Percentiles rank a stretch among this genome's conserved stretches.
These are phyloP conservation scores for Trichaptum fuscoviolaceum DNA, from an alignment of 768 basidiomycete species.

Conservation along the genomic window DNA sequence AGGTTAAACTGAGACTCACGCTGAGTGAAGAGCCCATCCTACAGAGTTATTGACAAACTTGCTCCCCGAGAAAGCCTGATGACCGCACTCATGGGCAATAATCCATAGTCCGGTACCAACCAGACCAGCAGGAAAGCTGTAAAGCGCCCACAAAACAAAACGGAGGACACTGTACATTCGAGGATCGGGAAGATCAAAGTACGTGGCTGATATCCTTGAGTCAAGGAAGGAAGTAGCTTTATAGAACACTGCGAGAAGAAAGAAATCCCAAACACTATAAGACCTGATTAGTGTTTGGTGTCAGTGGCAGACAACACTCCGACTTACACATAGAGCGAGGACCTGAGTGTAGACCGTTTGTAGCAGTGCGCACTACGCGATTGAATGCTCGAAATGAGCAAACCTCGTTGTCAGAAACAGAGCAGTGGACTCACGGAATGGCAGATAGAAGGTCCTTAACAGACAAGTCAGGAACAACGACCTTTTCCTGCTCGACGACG, in stretches of 20 bases:
- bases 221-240: slow-evolving; percentile 66
- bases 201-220: slow-evolving; percentile 50
- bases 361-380: slow-evolving; percentile 71
- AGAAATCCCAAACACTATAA: slow-evolving; percentile 65
- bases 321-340: slow-evolving; percentile 71
- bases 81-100: slow-evolving; percentile 91
- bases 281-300: slow-evolving; percentile 7
- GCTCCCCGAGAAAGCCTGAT: slow-evolving; percentile 92
- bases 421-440: slow-evolving; percentile 77
- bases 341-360: slow-evolving; percentile 80
- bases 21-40: slow-evolving; percentile 90
- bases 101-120: slow-evolving; percentile 94
- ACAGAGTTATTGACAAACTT: slow-evolving; percentile 89
- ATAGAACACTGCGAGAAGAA: slow-evolving; percentile 64
- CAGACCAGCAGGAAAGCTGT: slow-evolving; percentile 78
- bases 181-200: slow-evolving; percentile 53
- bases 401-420: slow-evolving; percentile 7
- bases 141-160: slow-evolving; percentile 71
- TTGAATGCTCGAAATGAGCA: slow-evolving; percentile 7
- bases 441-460: slow-evolving; percentile 81
- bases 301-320: slow-evolving; percentile 1
- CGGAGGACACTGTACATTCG: slow-evolving; percentile 56
- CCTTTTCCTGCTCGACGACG: slow-evolving; percentile 49
- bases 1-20: slow-evolving; percentile 41
- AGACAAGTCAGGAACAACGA: slow-evolving; percentile 75